phyloP scores from a whole-genome alignment of 2,329 filamentous ascomycete genomes.

The Penicillium sp. region DNA sequence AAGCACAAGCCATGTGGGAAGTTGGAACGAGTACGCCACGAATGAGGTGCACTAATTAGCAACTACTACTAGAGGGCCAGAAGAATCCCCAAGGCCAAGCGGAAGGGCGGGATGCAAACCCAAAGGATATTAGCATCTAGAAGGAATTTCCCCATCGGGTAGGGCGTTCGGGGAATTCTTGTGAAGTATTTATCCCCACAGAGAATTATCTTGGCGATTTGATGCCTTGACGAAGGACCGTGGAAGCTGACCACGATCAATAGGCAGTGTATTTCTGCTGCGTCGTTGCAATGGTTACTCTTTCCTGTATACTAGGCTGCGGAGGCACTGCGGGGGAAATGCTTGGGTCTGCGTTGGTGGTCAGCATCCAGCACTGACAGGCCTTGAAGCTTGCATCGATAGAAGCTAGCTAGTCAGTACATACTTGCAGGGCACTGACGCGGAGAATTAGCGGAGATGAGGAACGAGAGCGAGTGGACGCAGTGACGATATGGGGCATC shows the following conservation, averaged over 20 bases:
- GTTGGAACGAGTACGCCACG: conserved; percentile 1
- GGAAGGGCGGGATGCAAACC: not conserved
- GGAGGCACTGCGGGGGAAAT: not conserved
- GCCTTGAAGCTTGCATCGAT: not conserved
- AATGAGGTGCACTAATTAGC: not conserved
- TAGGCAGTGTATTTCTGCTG: no score
- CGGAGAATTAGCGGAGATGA: conserved; percentile 15
- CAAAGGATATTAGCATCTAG: not conserved
- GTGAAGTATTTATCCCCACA: not conserved
- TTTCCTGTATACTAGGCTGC: not conserved
- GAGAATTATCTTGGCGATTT: not conserved
- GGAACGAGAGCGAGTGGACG: conserved; percentile 1
- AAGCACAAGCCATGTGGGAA: conserved; percentile 14
- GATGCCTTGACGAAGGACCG: no score
- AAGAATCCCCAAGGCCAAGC: not conserved
- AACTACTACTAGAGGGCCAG: not conserved
- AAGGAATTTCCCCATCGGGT: conserved; percentile 12
- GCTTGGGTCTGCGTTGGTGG: not conserved
- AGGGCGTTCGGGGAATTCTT: conserved; percentile 3
- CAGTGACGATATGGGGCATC: not conserved
- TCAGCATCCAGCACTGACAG: not conserved
- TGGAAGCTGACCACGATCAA: not conserved
- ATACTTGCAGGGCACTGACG: not conserved
- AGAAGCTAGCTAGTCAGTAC: not conserved
- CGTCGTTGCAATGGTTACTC: not conserved